Evolutionary conservation across 306 rosid species (phyloP).

Genomic region (Begonia loranthoides): DNA sequence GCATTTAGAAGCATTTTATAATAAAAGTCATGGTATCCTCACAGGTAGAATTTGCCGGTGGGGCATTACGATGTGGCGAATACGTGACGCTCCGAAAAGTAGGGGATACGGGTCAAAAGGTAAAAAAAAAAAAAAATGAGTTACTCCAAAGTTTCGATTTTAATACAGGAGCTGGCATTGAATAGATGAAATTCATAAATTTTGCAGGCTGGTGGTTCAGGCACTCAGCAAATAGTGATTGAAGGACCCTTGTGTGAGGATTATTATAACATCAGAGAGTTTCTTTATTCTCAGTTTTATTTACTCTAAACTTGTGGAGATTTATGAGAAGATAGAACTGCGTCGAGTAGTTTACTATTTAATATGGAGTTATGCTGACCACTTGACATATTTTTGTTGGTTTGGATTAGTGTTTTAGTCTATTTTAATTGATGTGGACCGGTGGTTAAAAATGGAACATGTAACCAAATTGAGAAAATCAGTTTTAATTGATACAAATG

Average conservation of each 20-base stretch:
- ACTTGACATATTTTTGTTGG: no score
- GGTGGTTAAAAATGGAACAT: no score
- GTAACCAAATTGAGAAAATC: no score
- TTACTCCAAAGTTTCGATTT: no score
- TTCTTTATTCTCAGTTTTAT: constrained; percentile 70
- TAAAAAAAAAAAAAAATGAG: constrained; percentile 6
- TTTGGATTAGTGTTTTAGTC: no score
- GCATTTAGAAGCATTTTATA: no score
- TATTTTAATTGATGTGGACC: no score
- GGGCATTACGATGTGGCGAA: constrained; percentile 92
- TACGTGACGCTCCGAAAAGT: constrained; percentile 79
- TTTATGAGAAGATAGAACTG: no score
- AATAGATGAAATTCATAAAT: background rate
- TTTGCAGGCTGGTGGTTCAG: constrained; percentile 74
- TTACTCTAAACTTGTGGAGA: constrained; percentile 30
- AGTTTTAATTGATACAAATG: no score
- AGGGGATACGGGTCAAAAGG: constrained; percentile 89
- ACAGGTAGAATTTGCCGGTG: constrained; percentile 78
- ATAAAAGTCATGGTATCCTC: constrained; percentile 8
- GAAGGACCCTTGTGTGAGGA: constrained; percentile 92
- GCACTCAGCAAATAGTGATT: constrained; percentile 79
- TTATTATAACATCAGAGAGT: constrained; percentile 70
- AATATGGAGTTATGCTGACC: no score
- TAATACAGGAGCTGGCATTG: background rate
- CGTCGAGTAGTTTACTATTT: no score